Percentiles rank a stretch among this genome's conserved stretches.
Conservation (phyloP, 345 rosid species). For the Hibiscus tridactylites region DNA sequence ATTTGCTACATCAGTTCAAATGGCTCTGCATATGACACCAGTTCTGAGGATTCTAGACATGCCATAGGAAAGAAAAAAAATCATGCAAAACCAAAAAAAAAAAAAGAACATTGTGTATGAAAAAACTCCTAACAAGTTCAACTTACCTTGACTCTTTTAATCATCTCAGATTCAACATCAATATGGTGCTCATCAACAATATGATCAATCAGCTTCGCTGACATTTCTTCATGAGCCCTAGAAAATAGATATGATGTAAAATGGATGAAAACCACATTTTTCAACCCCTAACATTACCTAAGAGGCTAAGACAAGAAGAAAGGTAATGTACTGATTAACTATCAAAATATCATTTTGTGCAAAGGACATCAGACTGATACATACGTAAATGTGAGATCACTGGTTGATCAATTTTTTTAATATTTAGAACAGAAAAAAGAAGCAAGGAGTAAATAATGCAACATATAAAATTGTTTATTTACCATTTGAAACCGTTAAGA, state of each 20-base stretch:
- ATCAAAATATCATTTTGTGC: background rate
- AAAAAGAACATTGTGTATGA: background rate
- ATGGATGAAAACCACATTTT: background rate
- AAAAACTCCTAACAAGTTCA: conserved; percentile 4
- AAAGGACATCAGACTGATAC: background rate
- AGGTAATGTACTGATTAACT: background rate
- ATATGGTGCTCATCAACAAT: conserved; percentile 77
- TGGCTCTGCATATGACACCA: background rate
- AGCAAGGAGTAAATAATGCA: conserved; percentile 14
- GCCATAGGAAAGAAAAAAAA: background rate
- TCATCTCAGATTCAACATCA: conserved; percentile 70
- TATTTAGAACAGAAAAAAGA: background rate
- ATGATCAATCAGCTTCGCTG: conserved; percentile 62
- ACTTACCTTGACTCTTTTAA: conserved; percentile 70
- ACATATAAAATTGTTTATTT: conserved; percentile 19
- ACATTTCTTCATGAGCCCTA: conserved; percentile 94
- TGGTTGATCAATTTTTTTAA: background rate
- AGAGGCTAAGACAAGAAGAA: background rate
- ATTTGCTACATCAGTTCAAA: background rate
- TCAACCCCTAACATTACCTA: background rate
- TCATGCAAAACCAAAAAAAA: background rate
- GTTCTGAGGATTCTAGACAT: background rate
- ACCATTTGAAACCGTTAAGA: conserved; percentile 45
- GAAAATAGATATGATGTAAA: conserved; percentile 8
- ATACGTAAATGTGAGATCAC: background rate